A percentile compares a stretch with the other conserved stretches of the same genome.
phyloP scores from a whole-genome alignment of 805 yeast genomes.

The Saturnispora mendoncae region DNA sequence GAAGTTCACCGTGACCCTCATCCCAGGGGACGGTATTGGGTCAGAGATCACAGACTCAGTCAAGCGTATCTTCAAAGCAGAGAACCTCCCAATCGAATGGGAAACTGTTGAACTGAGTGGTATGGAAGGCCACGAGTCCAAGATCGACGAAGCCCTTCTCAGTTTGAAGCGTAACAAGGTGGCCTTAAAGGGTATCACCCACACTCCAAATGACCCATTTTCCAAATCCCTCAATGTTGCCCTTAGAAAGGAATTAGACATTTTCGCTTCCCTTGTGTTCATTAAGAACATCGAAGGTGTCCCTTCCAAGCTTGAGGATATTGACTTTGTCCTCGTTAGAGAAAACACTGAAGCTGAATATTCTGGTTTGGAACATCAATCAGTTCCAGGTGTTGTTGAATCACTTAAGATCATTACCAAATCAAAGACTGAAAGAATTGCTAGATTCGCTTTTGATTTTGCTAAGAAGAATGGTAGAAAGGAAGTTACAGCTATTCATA shows the following conservation, averaged over 20 bases:
- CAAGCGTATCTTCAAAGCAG: constrained; percentile 76
- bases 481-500: constrained; percentile 93
- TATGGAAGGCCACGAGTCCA: constrained; percentile 37
- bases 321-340: constrained; percentile 91
- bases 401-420: constrained; percentile 91
- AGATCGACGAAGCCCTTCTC: constrained; percentile 73
- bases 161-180: constrained; percentile 93
- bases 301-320: constrained; percentile 76
- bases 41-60: constrained; percentile 92
- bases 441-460: constrained; percentile 93
- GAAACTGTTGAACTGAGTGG: constrained; percentile 71
- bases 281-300: constrained; percentile 94
- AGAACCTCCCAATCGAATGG: constrained; percentile 89
- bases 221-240: constrained; percentile 90
- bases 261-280: constrained; percentile 89
- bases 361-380: constrained; percentile 96
- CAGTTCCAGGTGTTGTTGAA: constrained; percentile 97
- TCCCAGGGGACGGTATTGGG: constrained; percentile 99
- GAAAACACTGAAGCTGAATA: constrained; percentile 99
- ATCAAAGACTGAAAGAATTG: constrained; percentile 92
- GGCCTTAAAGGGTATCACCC: constrained; percentile 92
- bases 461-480: constrained; percentile 89
- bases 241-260: constrained; percentile 90
- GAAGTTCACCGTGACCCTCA: constrained; percentile 83
- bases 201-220: constrained; percentile 75